A percentile compares a stretch with the other conserved stretches of the same genome.
Evolutionary conservation across 2,329 filamentous ascomycete genomes (phyloP).

Genomic region (Fusarium succisae): DNA sequence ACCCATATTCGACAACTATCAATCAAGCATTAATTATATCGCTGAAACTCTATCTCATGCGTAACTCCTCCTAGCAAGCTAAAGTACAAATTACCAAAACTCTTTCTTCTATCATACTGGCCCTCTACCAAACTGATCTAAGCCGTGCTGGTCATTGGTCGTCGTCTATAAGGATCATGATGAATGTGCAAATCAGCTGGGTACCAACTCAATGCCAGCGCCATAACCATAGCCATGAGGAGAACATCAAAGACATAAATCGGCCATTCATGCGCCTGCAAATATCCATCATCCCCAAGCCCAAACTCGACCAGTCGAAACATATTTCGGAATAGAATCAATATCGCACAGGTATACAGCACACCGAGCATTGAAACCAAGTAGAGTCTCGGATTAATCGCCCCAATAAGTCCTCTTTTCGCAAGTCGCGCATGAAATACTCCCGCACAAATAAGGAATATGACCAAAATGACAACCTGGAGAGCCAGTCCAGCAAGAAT

Average conservation of each 20-base stretch:
- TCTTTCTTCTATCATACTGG: fast-evolving
- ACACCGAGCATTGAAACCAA: not conserved
- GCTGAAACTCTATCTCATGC: fast-evolving
- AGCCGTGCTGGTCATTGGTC: not conserved
- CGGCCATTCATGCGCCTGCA: not conserved
- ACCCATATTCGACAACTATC: not conserved
- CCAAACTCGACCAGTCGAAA: not conserved
- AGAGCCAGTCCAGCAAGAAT: not conserved
- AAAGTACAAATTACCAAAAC: fast-evolving
- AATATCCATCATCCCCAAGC: not conserved
- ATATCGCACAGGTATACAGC: not conserved
- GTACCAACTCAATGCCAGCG: not conserved
- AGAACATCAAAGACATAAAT: not conserved
- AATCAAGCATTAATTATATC: fast-evolving
- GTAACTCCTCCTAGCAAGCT: too few species aligned
- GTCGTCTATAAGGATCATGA: not conserved
- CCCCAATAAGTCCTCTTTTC: not conserved
- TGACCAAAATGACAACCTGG: not conserved
- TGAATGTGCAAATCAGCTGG: not conserved
- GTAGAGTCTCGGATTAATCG: not conserved
- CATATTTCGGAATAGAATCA: not conserved
- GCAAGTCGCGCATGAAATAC: not conserved
- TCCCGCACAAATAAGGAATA: not conserved
- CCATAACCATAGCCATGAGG: not conserved
- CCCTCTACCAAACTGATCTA: too few species aligned